phyloP scores from a whole-genome alignment of 225 moss, liverwort and hornwort species.

The Antitrichia curtipendula region DNA sequence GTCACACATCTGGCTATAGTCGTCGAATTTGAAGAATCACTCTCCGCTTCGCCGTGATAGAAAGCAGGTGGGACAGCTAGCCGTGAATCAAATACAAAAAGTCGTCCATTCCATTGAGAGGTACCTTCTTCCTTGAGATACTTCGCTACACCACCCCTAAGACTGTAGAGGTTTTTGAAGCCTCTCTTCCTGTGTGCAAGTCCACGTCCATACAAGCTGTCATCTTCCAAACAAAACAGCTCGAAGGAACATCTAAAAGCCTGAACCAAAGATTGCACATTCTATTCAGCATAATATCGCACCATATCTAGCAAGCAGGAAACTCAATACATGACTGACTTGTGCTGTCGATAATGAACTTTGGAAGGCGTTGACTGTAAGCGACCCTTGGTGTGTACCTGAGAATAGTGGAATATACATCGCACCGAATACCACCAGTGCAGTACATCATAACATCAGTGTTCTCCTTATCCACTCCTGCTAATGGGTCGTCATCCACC shows the following conservation, averaged over 20 bases:
- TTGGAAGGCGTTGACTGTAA: background rate
- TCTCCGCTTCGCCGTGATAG: constrained; percentile 21
- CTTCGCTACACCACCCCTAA: constrained; percentile 82
- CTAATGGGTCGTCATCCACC: constrained; percentile 59
- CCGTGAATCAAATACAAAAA: constrained; percentile 91
- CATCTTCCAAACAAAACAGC: background rate
- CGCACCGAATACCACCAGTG: constrained; percentile 97
- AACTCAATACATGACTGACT: background rate
- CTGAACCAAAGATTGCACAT: background rate
- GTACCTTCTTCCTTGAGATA: constrained; percentile 91
- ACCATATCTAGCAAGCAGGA: background rate
- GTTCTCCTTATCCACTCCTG: constrained; percentile 70
- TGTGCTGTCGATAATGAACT: background rate
- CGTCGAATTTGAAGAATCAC: background rate
- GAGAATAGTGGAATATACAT: constrained; percentile 95
- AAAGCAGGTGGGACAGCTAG: constrained; percentile 60
- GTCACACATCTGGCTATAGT: constrained; percentile 44
- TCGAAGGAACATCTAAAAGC: background rate
- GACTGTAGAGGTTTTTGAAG: constrained; percentile 73
- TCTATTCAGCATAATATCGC: background rate
- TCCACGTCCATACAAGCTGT: background rate
- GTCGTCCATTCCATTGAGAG: constrained; percentile 72
- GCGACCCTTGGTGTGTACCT: constrained; percentile 29
- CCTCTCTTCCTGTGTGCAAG: constrained; percentile 51
- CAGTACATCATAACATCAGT: constrained; percentile 98